A percentile compares a stretch with the other conserved stretches of the same genome.
phyloP scores from a whole-genome alignment of 441 rosid species.

The Flueggea neowawraea region DNA sequence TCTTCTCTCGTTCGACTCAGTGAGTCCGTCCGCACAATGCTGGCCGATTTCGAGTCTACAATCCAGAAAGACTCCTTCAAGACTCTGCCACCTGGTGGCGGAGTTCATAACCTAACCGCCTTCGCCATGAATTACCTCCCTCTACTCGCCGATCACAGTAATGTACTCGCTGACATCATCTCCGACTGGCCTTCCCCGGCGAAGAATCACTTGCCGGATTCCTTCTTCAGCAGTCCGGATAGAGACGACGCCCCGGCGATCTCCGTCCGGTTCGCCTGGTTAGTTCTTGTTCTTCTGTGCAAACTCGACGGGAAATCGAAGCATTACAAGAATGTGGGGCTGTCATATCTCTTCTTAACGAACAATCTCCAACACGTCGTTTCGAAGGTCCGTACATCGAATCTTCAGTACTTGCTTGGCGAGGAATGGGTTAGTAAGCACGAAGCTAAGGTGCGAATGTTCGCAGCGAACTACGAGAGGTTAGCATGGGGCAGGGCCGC shows the following conservation, averaged over 20 bases:
- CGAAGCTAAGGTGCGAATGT: conserved; percentile 50
- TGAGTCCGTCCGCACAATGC: conserved; percentile 30
- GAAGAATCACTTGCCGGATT: conserved; percentile 39
- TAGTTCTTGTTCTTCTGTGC: conserved; percentile 65
- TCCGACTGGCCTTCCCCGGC: conserved; percentile 38
- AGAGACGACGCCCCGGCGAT: conserved; percentile 33
- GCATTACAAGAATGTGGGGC: conserved; percentile 50
- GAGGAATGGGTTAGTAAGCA: conserved; percentile 64
- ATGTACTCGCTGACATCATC: conserved; percentile 44
- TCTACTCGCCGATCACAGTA: conserved; percentile 57
- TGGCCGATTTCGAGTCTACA: conserved; percentile 48
- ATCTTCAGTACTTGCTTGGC: conserved; percentile 51
- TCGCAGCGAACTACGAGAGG: conserved; percentile 51
- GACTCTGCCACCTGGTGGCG: conserved; percentile 38
- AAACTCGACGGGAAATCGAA: conserved; percentile 72
- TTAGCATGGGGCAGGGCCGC: conserved; percentile 55
- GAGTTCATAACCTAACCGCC: conserved; percentile 52
- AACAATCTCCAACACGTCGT: conserved; percentile 65
- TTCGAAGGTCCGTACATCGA: conserved; percentile 44
- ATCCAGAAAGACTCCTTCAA: conserved; percentile 62
- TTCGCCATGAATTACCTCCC: conserved; percentile 46
- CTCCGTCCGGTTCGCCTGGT: conserved; percentile 48
- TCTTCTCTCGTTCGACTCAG: conserved; percentile 46
- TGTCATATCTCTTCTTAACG: conserved; percentile 67
- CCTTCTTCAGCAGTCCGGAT: conserved; percentile 33